Base-by-base conservation (phyloP, 2,329 filamentous ascomycete genomes). In the Raffaelea arxii region DNA sequence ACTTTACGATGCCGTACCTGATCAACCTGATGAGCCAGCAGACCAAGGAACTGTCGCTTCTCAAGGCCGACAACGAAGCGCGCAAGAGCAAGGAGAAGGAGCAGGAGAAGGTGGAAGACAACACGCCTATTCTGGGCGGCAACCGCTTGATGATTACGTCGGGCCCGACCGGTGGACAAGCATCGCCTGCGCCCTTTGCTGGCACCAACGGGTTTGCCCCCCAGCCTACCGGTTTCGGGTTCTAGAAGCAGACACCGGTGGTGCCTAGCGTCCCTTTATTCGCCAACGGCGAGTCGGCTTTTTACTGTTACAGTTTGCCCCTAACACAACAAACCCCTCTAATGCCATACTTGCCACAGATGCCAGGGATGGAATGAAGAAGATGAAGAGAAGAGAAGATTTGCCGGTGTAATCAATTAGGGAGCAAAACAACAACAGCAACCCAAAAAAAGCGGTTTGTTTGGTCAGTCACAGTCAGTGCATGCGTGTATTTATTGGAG, bases 1-100 rank as follows among this genome's bases (percentile, higher is more conserved):
- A 98, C 71, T 98, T 95, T 70, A 94, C 90, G 41, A 98, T 98
- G 94, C 92, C 92, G 18, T 98, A 94, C 75, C 94, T 98, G 88
- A 97, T 98, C 78, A 98, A 97, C 72, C 85, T 94, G 72, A 75
- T 98, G 53, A 80, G 83, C 56, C 89, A 95, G 66, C 90, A 97
- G 69, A 89, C 87, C 35, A 81, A 84, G 55, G 84, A 94, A 47
- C 84, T 98, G 55, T 80, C 89, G 49, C 65, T 74, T 49, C 77
- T 98, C 51, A 94, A 94, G 75, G 86, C 87, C 52, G 94, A 98
- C 68, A 98, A 97, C 61, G 94, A 98, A 66, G 62, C 62, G n/a
- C 60, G 65, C 51, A 62, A 64, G 56, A 49, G 54, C 46, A 61
- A 58, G 55, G 64, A 66, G 53, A 59, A 65, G 58, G 61, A 64